Conservation (phyloP, 2,329 filamentous ascomycete species). For the Stemphylium lycopersici region DNA sequence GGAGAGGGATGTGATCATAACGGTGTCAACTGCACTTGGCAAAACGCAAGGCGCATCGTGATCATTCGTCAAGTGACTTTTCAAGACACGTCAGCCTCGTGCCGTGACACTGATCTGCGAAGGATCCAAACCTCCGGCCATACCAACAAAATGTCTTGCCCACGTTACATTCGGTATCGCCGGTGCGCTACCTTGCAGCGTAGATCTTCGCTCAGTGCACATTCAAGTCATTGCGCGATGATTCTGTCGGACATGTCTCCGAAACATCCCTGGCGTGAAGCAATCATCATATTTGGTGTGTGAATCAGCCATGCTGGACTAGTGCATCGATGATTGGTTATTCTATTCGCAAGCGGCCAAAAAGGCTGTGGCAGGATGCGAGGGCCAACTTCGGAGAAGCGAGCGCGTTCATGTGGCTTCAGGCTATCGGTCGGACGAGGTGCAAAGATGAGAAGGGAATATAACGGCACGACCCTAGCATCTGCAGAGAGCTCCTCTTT, state of each 20-base stretch:
- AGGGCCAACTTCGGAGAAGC: slow-evolving; percentile 16
- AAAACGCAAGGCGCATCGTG: background rate
- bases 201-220: slow-evolving; percentile 19
- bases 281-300: background rate
- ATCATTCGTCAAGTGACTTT: background rate
- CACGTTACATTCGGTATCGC: slow-evolving; percentile 17
- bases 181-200: slow-evolving; percentile 7
- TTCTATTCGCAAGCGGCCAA: background rate
- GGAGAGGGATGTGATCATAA: background rate
- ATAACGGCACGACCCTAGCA: slow-evolving; percentile 22
- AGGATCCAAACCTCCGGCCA: background rate
- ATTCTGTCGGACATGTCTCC: slow-evolving; percentile 19
- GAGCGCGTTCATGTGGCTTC: slow-evolving; percentile 17
- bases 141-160: background rate
- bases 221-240: slow-evolving; percentile 13
- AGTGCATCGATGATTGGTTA: background rate
- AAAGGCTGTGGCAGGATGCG: slow-evolving; percentile 14
- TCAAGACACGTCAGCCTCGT: slow-evolving; percentile 11
- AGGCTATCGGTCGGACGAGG: background rate
- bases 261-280: slow-evolving; percentile 12
- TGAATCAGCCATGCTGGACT: background rate
- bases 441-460: slow-evolving; percentile 8
- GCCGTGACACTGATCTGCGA: background rate
- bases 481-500: slow-evolving; percentile 24
- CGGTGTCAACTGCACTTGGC: background rate